Evolutionary conservation across 2,329 filamentous ascomycete species (phyloP).

Genomic region (Metarhizium brunneum): DNA sequence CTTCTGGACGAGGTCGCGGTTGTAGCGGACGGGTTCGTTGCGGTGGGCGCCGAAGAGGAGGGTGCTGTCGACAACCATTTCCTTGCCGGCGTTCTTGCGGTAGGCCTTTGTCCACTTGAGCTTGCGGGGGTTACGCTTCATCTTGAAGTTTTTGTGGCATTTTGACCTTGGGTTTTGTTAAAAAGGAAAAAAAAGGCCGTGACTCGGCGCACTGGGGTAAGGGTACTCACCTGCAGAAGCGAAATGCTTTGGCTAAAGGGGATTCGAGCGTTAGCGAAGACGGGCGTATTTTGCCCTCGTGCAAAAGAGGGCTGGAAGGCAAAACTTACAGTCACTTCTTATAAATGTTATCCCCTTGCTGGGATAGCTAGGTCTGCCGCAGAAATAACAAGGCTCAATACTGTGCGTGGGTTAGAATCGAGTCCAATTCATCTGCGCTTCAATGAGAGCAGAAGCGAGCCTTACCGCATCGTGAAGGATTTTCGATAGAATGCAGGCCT

Average conservation of each 20-base stretch:
- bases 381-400: constrained; percentile 36
- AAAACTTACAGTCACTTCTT: constrained; percentile 34
- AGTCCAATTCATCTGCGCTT: background rate
- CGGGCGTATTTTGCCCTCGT: background rate
- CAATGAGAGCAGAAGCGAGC: background rate
- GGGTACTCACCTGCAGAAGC: constrained; percentile 42
- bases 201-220: background rate
- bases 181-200: no score
- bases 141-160: constrained; percentile 72
- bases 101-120: constrained; percentile 96
- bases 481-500: background rate
- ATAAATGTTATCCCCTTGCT: constrained; percentile 47
- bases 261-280: background rate
- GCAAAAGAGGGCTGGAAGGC: background rate
- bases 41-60: constrained; percentile 86
- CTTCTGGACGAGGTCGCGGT: constrained; percentile 79
- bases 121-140: constrained; percentile 96
- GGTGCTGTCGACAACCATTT: constrained; percentile 87
- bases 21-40: constrained; percentile 92
- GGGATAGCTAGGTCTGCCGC: constrained; percentile 40
- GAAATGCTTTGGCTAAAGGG: constrained; percentile 35
- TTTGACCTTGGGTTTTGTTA: constrained; percentile 19
- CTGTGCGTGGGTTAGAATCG: background rate
- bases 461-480: constrained; percentile 1
- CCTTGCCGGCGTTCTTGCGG: constrained; percentile 70